phyloP scores from a whole-genome alignment of 192 early-diverging fungal genomes.

The Linnemannia zychae region DNA sequence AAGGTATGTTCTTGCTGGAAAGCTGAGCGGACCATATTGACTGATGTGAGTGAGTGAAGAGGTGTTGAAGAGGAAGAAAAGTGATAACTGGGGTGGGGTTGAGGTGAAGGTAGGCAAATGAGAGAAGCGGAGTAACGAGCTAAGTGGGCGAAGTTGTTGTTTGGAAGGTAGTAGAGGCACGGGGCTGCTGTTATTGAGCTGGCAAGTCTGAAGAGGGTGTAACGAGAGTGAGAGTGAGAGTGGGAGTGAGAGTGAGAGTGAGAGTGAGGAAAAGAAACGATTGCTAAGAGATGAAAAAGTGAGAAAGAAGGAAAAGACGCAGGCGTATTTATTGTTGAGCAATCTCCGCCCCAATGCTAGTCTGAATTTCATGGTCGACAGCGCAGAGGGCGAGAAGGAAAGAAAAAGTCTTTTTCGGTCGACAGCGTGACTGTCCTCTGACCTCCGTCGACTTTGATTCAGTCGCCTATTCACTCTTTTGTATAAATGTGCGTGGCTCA shows the following conservation, averaged over 20 bases:
- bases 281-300: not conserved
- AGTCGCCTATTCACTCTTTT: not conserved
- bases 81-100: too few species aligned
- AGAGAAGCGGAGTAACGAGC: not conserved
- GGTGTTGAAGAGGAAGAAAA: not conserved
- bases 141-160: constrained; percentile 7
- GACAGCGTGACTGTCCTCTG: constrained; percentile 15
- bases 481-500: not conserved
- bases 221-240: not conserved
- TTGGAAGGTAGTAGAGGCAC: not conserved
- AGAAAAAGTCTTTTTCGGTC: not conserved
- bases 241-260: not conserved
- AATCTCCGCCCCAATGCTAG: not conserved
- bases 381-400: not conserved
- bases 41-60: not conserved
- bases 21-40: constrained; percentile 80
- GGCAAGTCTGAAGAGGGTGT: not conserved
- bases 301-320: not conserved
- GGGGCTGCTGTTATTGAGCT: too few species aligned
- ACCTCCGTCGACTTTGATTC: constrained; percentile 32
- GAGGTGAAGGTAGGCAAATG: not conserved
- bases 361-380: not conserved
- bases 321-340: too few species aligned
- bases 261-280: not conserved
- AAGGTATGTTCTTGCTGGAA: constrained; percentile 98